Evolutionary conservation across 352 stramenopile species (phyloP), one percentile per base, ranked within the genome.

Genomic region (Phytopythium montanum): DNA sequence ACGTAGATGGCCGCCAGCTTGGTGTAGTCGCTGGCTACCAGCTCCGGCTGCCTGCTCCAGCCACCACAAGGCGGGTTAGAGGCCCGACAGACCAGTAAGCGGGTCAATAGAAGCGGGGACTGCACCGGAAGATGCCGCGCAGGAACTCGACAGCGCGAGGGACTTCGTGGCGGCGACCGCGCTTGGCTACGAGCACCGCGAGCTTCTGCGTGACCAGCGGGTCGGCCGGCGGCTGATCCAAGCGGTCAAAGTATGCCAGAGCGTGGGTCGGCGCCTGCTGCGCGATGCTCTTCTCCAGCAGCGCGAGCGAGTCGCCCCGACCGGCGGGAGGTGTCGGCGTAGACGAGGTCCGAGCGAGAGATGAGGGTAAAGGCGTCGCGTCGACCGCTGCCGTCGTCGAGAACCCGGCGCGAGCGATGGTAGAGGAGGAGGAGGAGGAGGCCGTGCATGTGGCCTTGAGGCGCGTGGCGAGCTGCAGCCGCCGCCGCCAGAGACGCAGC

Each of bases 1-100:
- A 87, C 73, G 65, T 83, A 88, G 55, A 91, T 89, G 26, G 66
- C 75, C 42, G 81, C 81, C 36, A 91, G 56, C 45, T 84, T 81
- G 53, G 79, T 91, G 18, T 69, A 66, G 48, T 91, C 81, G 57
- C 87, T 78, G n/a, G 65, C 53, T n/a, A 69, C 18, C n/a, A 88
- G 77, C 19, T 59, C 29, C 19, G 76, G 65, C 9, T 41, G 33
- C 33, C 69, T 75, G 51, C 14, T 34, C 10, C 29, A 19, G 33
- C 48, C 48, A 39, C 16, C 53, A 49, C 26, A 33, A 28, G 0
- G 28, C 34, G 10, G 28, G 21, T 60, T 19, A 31, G 19, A 33
- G 8, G 6, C 33, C 9, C n/a, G 18, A 19, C 42, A 36, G 6
- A 13, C 28, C 29, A 69, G 14, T 9, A 75, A 19, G 1, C 3